phyloP scores from a whole-genome alignment of 306 rosid species.

The Notholithocarpus densiflorus region DNA sequence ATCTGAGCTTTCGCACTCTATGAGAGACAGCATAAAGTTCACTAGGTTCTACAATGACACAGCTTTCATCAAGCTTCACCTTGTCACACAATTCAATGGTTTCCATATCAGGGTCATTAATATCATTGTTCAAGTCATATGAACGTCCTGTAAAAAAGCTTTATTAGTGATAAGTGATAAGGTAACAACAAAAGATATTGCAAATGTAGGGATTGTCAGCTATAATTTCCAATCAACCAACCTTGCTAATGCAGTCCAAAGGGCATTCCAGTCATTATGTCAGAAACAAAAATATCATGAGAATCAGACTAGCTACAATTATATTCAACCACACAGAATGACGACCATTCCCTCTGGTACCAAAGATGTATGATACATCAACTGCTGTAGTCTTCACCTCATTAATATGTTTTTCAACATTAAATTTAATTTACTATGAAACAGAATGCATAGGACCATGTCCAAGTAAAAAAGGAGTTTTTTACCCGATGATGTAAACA shows the following conservation, averaged over 20 bases:
- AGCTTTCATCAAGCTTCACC: conserved; percentile 40
- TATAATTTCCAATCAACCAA: background rate
- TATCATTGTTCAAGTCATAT: conserved; percentile 28
- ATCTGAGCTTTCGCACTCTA: conserved; percentile 62
- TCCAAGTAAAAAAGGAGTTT: background rate
- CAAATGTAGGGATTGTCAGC: background rate
- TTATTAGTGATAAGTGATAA: conserved; percentile 8
- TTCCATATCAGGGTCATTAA: conserved; percentile 40
- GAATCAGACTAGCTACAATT: background rate
- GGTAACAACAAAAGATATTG: conserved; percentile 4
- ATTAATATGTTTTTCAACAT: background rate
- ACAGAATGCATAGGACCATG: background rate
- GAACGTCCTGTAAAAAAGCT: conserved; percentile 27
- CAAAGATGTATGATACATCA: background rate
- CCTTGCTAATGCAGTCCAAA: background rate
- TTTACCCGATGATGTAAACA: background rate
- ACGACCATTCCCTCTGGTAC: background rate
- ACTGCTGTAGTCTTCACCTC: background rate
- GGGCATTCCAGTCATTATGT: background rate
- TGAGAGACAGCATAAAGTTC: conserved; percentile 49
- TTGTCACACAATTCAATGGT: conserved; percentile 55
- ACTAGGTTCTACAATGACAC: conserved; percentile 50
- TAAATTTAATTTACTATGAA: background rate
- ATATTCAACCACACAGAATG: background rate
- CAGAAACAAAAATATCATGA: background rate